These are phyloP conservation scores for Naganishia friedmannii DNA, from an alignment of 768 basidiomycete genomes.

Conservation along the genomic window DNA sequence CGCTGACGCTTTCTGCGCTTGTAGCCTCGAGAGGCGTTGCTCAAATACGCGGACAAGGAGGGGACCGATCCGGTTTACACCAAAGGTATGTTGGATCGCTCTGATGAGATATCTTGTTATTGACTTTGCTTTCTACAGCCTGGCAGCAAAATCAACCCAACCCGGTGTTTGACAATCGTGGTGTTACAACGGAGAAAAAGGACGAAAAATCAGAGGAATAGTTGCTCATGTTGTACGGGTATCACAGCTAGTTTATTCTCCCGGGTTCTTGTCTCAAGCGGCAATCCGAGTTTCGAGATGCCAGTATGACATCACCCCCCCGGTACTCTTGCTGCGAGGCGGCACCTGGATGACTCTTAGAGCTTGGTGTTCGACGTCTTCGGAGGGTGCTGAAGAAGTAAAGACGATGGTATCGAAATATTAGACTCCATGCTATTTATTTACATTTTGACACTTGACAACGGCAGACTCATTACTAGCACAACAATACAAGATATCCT, in stretches of 20 bases:
- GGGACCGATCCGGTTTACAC: constrained; percentile 82
- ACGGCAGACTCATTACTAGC: not conserved
- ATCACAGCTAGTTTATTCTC: no score
- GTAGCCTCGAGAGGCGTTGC: constrained; percentile 92
- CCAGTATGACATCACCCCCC: no score
- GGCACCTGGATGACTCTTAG: no score
- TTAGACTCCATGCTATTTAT: not conserved
- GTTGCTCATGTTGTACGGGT: not conserved
- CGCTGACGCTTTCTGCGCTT: constrained; percentile 24
- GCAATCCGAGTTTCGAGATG: no score
- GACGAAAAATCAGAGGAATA: constrained; percentile 60
- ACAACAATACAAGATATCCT: not conserved
- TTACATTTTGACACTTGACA: not conserved
- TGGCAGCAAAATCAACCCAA: constrained; percentile 83
- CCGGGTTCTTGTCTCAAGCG: no score
- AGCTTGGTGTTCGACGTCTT: no score
- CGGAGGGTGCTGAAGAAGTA: no score
- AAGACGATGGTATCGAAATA: no score
- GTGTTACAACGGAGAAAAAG: constrained; percentile 60
- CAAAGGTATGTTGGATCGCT: constrained; percentile 59
- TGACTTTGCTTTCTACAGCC: constrained; percentile 56
- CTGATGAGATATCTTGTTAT: constrained; percentile 31
- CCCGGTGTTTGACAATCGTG: constrained; percentile 62
- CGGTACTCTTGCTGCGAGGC: no score
- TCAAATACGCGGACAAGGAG: constrained; percentile 79